Evolutionary conservation across 176 grass and related monocot species (phyloP), one percentile per base, ranked within the genome.

Genomic region (Musa itinerans): DNA sequence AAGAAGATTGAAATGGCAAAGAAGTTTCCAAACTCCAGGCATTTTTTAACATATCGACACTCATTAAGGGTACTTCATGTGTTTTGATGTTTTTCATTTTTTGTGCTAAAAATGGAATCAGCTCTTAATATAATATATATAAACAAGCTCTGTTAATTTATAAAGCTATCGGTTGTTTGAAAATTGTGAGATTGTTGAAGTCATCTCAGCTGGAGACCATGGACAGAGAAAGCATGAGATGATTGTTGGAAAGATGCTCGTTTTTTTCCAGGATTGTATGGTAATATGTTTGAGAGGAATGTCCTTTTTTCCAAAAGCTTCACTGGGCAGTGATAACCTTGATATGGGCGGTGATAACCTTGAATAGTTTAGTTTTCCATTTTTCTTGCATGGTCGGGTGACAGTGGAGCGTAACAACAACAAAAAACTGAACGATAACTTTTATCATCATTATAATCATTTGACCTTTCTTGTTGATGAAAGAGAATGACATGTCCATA

Each of bases 21-120:
- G 24, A 78, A 84, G 51, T 99, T 89, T 83, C 95, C 95, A 50
- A 99, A 89, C 80, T 99, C 95, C 21, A 91, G 70, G 68, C 90
- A 94, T 85, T 99, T 86, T 72, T 76, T 99, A 43, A 92, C 90
- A 65, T 99, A 99, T 73, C 83, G 84, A 63, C 90, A 99, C 82
- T 99, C 95, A 10, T 66, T 99, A 57, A 91, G 95, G 86, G 95
- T 99, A 86, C 6, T 19, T 26, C 14, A 48, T 63, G 20, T 71
- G 54, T 1, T 58, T 64, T 15, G 8, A 29, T 80, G 53, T 73
- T 24, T 29, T 48, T 1, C 13, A 23, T 14, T 12, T 69, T 49
- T 21, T 21, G 49, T 8, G 48, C 10, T 24, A 54, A 76, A 21
- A n/a, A 49, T 21, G 9, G 15, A 34, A 48, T 23, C 63, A 20